Base-by-base conservation (phyloP, 345 rosid genomes). In the Pistacia atlantica region DNA sequence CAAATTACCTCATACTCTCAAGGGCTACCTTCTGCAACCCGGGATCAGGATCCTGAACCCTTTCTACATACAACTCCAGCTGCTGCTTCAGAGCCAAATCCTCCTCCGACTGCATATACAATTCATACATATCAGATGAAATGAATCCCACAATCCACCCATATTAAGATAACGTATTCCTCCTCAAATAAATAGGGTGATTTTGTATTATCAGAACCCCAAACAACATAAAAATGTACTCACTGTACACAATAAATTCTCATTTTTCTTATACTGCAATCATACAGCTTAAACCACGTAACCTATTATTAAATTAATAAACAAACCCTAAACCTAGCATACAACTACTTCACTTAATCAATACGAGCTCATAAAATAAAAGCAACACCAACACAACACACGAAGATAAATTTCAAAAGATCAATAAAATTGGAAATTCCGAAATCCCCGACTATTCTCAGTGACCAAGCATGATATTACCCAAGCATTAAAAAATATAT, bases 61-160 rank as follows among this genome's bases (percentile, higher is more conserved):
- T 87, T 81, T 96, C 99, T 31, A 94, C 97, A 75, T 96, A 94
- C 72, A 96, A 76, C 90, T 96, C 99, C 75, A 96, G 80, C 68
- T 96, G 97, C 81, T 94, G 94, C 89, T 94, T 94, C 81, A 96
- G 81, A 28, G 91, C 91, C 80, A 94, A 85, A 82, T 96, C 99
- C 83, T 96, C 99, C 56, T 94, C 98, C 4, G 98, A 92, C 98
- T 96, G 80, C 81, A 86, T 11, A 65, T 1, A 68, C 74, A 64
- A 66, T 62, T 28, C 37, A 42, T 35, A 8, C 1, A 42, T 42
- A 42, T 42, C 46, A 42, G 9, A 42, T 42, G 46, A 1, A 42
- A 42, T 7, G 46, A 7, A 42, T 8, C 46, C 46, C 46, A 71
- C 75, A 64, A 69, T 62, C 20, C 31, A 42, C 46, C 72, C 49